phyloP scores from a whole-genome alignment of 176 grass and related monocot genomes.

The Raddia guianensis region DNA sequence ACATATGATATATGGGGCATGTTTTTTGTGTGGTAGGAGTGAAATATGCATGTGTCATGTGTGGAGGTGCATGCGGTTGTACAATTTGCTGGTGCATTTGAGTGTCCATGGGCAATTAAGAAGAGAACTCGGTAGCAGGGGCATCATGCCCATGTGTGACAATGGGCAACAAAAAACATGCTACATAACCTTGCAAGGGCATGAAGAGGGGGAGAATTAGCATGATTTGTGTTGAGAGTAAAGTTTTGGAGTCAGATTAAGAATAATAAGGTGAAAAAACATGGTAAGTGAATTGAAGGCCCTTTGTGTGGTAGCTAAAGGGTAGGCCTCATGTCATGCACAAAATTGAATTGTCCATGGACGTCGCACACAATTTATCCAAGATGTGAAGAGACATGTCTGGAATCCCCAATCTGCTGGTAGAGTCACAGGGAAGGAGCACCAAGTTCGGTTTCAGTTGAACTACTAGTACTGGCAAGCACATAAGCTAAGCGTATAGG shows the following conservation, averaged over 20 bases:
- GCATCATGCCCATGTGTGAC: background rate
- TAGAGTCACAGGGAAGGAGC: background rate
- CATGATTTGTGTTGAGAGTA: background rate
- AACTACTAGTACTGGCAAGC: background rate
- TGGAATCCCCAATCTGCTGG: background rate
- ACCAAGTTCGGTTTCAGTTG: too few species aligned
- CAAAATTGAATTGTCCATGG: background rate
- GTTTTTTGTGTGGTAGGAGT: background rate
- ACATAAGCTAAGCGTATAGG: background rate
- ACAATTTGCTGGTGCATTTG: background rate
- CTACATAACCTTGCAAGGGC: background rate
- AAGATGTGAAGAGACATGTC: background rate
- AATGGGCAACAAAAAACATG: background rate
- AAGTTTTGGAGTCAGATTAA: background rate
- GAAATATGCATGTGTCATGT: background rate
- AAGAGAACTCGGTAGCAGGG: background rate
- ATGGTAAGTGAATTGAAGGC: background rate
- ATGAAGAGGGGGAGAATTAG: background rate
- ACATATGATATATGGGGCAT: background rate
- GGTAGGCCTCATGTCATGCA: background rate
- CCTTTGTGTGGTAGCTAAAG: background rate
- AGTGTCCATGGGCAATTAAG: slow-evolving; percentile 7
- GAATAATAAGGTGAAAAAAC: background rate
- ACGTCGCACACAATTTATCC: background rate
- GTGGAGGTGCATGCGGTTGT: background rate